These are phyloP conservation scores for Scenedesmus sp. DNA, from an alignment of 163 green algal genomes.

Conservation along the genomic window DNA sequence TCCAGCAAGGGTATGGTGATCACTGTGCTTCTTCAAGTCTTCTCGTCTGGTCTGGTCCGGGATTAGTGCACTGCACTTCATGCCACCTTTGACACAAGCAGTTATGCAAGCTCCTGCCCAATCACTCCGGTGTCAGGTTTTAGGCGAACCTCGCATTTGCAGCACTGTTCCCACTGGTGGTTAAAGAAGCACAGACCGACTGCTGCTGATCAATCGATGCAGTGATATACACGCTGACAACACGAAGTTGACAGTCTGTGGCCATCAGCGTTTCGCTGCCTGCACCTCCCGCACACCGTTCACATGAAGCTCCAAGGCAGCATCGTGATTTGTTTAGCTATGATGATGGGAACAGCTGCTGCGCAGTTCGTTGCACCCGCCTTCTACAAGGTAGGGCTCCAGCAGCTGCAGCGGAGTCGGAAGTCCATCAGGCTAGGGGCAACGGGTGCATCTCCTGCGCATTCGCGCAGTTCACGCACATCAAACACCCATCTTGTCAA, in stretches of 20 bases:
- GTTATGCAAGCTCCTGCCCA: not conserved
- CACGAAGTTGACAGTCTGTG: not conserved
- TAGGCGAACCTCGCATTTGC: not conserved
- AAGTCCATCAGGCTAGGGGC: not conserved
- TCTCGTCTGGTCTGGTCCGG: too few species aligned
- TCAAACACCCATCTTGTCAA: not conserved
- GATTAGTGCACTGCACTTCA: too few species aligned
- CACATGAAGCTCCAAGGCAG: not conserved
- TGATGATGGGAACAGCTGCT: not conserved
- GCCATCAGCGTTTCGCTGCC: not conserved
- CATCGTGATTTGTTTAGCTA: not conserved
- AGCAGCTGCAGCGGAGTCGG: not conserved
- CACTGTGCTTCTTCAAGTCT: too few species aligned
- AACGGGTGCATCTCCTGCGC: not conserved
- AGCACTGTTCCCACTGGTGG: not conserved
- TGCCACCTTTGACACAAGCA: too few species aligned
- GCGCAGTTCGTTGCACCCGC: not conserved
- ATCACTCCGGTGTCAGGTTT: not conserved
- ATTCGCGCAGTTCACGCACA: not conserved
- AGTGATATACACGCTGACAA: not conserved
- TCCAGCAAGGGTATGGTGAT: too few species aligned
- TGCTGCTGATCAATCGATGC: not conserved
- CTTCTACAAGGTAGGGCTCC: constrained; percentile 28
- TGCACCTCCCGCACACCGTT: not conserved
- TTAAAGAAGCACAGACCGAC: not conserved